These are phyloP conservation scores for Backusella circina DNA, from an alignment of 192 early-diverging fungal species.

Conservation along the genomic window DNA sequence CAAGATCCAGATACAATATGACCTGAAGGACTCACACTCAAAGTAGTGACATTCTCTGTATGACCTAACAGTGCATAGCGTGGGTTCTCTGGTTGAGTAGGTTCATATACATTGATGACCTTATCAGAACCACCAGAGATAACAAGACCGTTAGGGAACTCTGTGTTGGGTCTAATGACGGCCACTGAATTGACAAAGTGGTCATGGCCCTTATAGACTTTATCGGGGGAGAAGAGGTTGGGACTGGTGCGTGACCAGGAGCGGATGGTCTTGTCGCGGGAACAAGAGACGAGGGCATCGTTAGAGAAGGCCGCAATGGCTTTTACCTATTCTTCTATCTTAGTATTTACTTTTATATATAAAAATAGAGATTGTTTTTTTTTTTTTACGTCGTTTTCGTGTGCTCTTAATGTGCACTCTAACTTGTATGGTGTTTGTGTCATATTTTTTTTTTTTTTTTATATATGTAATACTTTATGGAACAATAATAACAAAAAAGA, in stretches of 20 bases:
- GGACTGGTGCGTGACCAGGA: slow-evolving; percentile 60
- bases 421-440: slow-evolving; percentile 1
- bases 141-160: slow-evolving; percentile 71
- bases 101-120: slow-evolving; percentile 78
- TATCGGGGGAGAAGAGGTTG: slow-evolving; percentile 50
- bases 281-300: slow-evolving; percentile 63
- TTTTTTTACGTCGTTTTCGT: slow-evolving; percentile 11
- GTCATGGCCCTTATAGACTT: slow-evolving; percentile 60
- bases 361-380: background rate
- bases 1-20: slow-evolving; percentile 93
- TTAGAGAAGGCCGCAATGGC: slow-evolving; percentile 57
- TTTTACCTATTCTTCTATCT: slow-evolving; percentile 52
- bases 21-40: slow-evolving; percentile 58
- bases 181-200: slow-evolving; percentile 81
- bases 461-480: background rate
- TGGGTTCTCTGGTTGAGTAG: slow-evolving; percentile 50
- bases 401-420: background rate
- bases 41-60: slow-evolving; percentile 80
- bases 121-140: slow-evolving; percentile 84
- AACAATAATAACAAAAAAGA: background rate
- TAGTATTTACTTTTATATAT: background rate
- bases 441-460: no score
- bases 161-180: slow-evolving; percentile 49
- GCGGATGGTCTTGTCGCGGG: slow-evolving; percentile 72
- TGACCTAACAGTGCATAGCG: slow-evolving; percentile 77